These are phyloP conservation scores for Cytospora leucostoma DNA, from an alignment of 2,329 filamentous ascomycete species.

Conservation along the genomic window DNA sequence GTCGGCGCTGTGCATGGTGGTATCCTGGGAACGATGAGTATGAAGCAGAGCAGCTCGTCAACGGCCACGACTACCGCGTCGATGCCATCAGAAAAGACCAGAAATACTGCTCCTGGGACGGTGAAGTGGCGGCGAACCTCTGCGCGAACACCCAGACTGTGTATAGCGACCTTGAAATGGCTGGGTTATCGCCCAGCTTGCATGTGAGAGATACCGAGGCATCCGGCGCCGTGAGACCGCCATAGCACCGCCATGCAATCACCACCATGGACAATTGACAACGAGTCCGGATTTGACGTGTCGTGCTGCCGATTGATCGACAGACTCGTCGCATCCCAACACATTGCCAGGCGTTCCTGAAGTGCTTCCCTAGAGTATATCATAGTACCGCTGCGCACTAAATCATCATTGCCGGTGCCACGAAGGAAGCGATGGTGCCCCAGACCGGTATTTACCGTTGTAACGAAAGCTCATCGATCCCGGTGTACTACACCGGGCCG, in stretches of 20 bases:
- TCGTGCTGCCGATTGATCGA: constrained; percentile 6
- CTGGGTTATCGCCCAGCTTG: constrained; percentile 9
- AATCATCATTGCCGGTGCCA: background rate
- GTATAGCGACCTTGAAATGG: constrained; percentile 13
- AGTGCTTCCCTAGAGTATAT: constrained; percentile 5
- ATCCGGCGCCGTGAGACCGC: background rate
- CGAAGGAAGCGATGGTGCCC: background rate
- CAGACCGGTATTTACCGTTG: constrained; percentile 1
- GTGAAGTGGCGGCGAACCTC: background rate
- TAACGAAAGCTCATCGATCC: constrained; percentile 1
- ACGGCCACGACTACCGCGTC: background rate
- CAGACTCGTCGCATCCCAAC: background rate
- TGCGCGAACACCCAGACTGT: constrained; percentile 14
- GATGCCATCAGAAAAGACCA: background rate
- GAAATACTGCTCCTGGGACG: constrained; percentile 3
- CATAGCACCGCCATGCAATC: background rate
- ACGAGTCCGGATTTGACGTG: constrained; percentile 5
- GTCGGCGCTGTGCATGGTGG: constrained; percentile 12
- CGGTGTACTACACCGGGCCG: constrained; percentile 2
- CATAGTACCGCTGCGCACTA: background rate
- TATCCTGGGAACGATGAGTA: background rate
- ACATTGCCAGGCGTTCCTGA: background rate
- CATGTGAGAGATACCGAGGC: constrained; percentile 13
- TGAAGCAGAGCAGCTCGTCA: background rate
- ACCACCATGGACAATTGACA: constrained; percentile 3